Base-by-base conservation (phyloP, 176 grass and related monocot genomes). In the Aegilops longissima region DNA sequence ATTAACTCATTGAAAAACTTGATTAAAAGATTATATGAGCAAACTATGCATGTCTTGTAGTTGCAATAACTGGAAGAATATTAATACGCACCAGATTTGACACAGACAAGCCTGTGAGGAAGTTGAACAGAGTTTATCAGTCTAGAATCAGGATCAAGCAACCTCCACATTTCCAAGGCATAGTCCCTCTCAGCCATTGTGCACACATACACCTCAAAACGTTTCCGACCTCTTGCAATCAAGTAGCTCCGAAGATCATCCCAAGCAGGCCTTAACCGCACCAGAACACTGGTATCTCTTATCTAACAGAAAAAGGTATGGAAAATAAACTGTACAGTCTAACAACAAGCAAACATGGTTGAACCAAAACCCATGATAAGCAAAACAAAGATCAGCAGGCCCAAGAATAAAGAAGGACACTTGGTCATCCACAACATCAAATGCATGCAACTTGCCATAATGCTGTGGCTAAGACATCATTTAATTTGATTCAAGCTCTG, bases 201-300 rank as follows among this genome's bases (percentile, higher is more conserved):
- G 79, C 93, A 95, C 80, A 93, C 93, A 92, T 93, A 95, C n/a
- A 95, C 93, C 86, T 95, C 93, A 89, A 95, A 95, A 38, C 93
- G 84, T 76, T 95, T 95, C 79, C 93, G 93, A 56, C 91, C 91
- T 91, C 81, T 89, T 79, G 93, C 91, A 78, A 82, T 95, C 73
- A 95, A 79, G 81, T 95, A 95, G 72, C 93, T 95, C 82, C 89
- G 56, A 74, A 95, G 83, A 80, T 95, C 93, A 78, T 95, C 93
- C 93, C 93, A 93, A 87, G 88, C 86, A 61, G 93, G 91, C 45
- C 93, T 91, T 80, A 95, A 75, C 44, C 91, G 84, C 70, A 95
- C 93, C 70, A 95, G 88, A 78, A 95, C 93, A 61, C 93, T 95
- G 31, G 93, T 93, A 82, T 95, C 93, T 79, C 89, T 89, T 87